A percentile compares a stretch with the other conserved stretches of the same genome.
Evolutionary conservation across 495 filamentous ascomycete species (phyloP).

Genomic region (Neurospora sp.): DNA sequence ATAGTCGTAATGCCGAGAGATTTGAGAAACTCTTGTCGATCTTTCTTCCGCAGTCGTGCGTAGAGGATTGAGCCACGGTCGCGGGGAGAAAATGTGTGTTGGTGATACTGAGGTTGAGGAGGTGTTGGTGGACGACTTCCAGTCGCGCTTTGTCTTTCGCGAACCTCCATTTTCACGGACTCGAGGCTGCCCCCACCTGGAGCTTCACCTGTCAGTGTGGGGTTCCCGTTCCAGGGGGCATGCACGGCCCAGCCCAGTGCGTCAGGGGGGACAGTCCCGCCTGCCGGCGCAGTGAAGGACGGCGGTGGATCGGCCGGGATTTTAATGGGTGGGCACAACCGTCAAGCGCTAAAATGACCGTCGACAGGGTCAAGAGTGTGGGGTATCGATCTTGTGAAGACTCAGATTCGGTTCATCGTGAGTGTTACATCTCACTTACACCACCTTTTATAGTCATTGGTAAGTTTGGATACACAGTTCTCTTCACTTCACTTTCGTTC

Average conservation of each 20-base stretch:
- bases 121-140: neutral
- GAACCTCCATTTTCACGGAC: neutral
- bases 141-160: neutral
- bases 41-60: constrained; percentile 6
- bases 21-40: neutral
- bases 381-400: neutral
- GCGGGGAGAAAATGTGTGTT: neutral
- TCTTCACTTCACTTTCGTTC: neutral
- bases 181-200: neutral
- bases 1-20: constrained; percentile 17
- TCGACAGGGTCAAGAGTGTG: neutral
- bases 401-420: neutral
- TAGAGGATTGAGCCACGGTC: neutral
- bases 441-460: neutral
- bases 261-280: neutral
- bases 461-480: neutral
- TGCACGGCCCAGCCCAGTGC: neutral
- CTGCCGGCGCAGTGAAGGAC: neutral
- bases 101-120: neutral
- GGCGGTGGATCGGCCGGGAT: neutral
- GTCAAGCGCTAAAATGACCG: neutral
- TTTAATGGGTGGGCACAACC: neutral
- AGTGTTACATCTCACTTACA: neutral
- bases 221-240: neutral
- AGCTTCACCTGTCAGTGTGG: neutral